Conservation (phyloP, 495 filamentous ascomycete genomes). For the Talaromyces liani region DNA sequence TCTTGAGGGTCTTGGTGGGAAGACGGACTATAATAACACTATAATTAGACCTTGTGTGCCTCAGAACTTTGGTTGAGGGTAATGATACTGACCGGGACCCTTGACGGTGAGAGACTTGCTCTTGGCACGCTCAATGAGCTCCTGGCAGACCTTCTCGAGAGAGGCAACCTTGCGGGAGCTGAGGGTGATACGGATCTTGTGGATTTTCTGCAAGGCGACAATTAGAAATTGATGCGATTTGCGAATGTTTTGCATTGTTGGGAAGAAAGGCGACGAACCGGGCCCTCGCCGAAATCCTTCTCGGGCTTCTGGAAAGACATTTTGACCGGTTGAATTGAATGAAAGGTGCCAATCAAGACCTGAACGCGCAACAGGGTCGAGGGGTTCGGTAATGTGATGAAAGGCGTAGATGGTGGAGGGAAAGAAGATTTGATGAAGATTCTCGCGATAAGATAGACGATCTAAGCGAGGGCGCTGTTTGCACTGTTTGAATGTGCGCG, state of each 20-base stretch:
- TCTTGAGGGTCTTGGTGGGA: slow-evolving; percentile 92
- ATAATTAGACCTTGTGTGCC: neutral
- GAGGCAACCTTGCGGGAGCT: slow-evolving; percentile 85
- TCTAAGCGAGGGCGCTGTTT: neutral
- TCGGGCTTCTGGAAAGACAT: slow-evolving; percentile 97
- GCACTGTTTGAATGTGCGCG: slow-evolving; percentile 2
- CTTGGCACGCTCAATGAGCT: slow-evolving; percentile 98
- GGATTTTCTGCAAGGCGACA: slow-evolving; percentile 61
- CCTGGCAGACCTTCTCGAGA: slow-evolving; percentile 96
- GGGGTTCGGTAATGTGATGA: slow-evolving; percentile 79
- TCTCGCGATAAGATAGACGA: slow-evolving; percentile 1
- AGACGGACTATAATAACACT: slow-evolving; percentile 59
- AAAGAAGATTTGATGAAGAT: neutral
- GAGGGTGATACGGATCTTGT: slow-evolving; percentile 98
- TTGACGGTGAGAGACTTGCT: slow-evolving; percentile 97
- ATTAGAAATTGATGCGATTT: slow-evolving; percentile 6
- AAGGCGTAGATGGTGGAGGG: slow-evolving; percentile 5
- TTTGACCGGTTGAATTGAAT: slow-evolving; percentile 31
- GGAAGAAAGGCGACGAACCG: slow-evolving; percentile 39
- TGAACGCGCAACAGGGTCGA: slow-evolving; percentile 34
- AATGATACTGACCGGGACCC: slow-evolving; percentile 51
- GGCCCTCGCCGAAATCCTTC: slow-evolving; percentile 87
- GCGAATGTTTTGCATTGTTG: neutral
- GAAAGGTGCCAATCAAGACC: slow-evolving; percentile 45
- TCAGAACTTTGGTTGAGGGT: neutral